phyloP scores from a whole-genome alignment of 208 protist genomes.

The Tritrichomonas musculus region DNA sequence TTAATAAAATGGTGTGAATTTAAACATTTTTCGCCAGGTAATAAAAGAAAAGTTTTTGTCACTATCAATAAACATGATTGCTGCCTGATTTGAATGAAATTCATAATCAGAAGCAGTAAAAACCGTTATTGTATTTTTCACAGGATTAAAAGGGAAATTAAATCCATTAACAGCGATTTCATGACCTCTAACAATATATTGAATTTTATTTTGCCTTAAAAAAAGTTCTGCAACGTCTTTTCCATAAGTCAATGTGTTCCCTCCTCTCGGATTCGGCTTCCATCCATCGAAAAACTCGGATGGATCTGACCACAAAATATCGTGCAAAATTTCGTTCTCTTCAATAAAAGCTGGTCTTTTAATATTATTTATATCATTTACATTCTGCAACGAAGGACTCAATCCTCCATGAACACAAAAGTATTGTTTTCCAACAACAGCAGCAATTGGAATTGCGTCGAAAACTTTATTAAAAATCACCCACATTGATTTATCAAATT shows the following conservation, averaged over 20 bases:
- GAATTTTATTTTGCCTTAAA: no score
- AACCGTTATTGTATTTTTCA: neutral
- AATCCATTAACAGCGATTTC: neutral
- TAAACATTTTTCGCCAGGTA: no score
- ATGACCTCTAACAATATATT: neutral
- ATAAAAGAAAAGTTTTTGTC: no score
- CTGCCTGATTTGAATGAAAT: neutral
- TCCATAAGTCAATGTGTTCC: no score
- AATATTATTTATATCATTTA: neutral
- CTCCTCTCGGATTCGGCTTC: neutral
- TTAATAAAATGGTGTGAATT: no score
- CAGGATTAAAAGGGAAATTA: neutral
- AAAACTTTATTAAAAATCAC: neutral
- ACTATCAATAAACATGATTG: conserved; percentile 35
- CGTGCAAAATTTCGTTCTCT: neutral
- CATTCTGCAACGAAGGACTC: neutral
- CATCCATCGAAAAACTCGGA: neutral
- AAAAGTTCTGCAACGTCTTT: no score
- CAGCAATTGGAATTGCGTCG: neutral
- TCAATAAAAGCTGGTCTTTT: neutral
- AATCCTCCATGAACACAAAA: conserved; percentile 34
- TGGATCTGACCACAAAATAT: conserved; percentile 33
- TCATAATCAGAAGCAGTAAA: neutral
- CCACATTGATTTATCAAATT: conserved; percentile 65
- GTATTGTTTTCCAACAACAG: neutral